Percentiles rank a stretch among this genome's conserved stretches.
These are phyloP conservation scores for Lycium ferocissimum DNA, from an alignment of 257 asterid species.

Conservation along the genomic window DNA sequence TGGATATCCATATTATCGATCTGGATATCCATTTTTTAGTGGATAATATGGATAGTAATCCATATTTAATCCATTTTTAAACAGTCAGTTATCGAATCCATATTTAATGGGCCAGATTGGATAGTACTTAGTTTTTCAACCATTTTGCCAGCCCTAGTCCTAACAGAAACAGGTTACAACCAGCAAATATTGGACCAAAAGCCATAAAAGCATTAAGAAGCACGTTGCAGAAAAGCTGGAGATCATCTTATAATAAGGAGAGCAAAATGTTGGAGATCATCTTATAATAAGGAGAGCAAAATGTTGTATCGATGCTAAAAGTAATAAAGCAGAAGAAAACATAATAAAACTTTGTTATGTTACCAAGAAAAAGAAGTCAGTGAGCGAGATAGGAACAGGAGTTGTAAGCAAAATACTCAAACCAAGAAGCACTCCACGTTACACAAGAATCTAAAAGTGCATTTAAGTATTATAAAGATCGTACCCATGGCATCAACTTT, in stretches of 20 bases:
- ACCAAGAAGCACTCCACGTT: conserved; percentile 25
- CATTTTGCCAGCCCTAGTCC: too few relatives aligned
- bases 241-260: neutral
- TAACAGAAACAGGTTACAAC: neutral
- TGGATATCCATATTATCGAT: too few relatives aligned
- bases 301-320: neutral
- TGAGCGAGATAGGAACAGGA: neutral
- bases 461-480: conserved; percentile 6
- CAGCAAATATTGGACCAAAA: conserved; percentile 22
- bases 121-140: too few relatives aligned
- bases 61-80: too few relatives aligned
- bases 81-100: too few relatives aligned
- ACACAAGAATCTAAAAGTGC: conserved; percentile 30
- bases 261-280: neutral
- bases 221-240: neutral
- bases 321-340: conserved; percentile 10
- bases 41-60: too few relatives aligned
- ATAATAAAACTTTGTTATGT: neutral
- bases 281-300: neutral
- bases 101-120: too few relatives aligned
- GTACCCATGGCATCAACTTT: conserved; percentile 75
- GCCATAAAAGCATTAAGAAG: neutral
- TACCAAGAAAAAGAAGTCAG: neutral
- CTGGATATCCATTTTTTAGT: too few relatives aligned
- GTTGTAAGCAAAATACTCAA: neutral